Conservation (phyloP, 169 alveolate species). For the Eimeria maxima region DNA sequence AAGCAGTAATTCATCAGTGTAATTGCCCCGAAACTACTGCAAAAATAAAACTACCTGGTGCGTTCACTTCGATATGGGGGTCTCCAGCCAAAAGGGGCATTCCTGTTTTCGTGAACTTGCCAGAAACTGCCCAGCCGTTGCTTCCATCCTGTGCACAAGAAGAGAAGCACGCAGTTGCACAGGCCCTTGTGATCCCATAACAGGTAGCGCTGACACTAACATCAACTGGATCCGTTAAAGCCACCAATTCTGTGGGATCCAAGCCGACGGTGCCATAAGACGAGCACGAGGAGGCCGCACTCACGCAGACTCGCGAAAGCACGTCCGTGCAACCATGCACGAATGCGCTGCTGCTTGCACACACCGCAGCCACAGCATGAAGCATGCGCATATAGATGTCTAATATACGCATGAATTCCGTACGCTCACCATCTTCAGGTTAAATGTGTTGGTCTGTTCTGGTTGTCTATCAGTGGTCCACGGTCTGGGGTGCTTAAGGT, state of each 20-base stretch:
- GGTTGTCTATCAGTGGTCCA: not conserved
- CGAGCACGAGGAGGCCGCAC: too few relatives aligned
- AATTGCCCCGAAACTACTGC: not conserved
- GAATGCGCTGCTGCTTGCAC: not conserved
- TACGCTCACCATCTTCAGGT: not conserved
- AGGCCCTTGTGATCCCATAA: too few relatives aligned
- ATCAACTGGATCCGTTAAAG: too few relatives aligned
- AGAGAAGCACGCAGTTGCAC: too few relatives aligned
- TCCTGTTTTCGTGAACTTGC: conserved; percentile 90
- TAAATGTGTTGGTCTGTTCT: not conserved
- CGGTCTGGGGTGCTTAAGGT: conserved; percentile 55
- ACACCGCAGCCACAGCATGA: not conserved
- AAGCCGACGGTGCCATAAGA: too few relatives aligned
- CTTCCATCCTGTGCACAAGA: conserved; percentile 85
- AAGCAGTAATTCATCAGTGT: not conserved
- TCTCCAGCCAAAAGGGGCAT: conserved; percentile 92
- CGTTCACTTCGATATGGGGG: conserved; percentile 89
- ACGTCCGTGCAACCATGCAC: not conserved
- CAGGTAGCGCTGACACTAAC: too few relatives aligned
- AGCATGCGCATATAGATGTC: not conserved
- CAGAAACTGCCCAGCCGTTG: conserved; percentile 89
- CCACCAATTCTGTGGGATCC: too few relatives aligned
- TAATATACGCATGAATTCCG: not conserved
- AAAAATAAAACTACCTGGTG: conserved; percentile 60
- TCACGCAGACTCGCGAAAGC: not conserved